These are phyloP conservation scores for Aspergillus fumigatus DNA, from an alignment of 2,329 filamentous ascomycete genomes.

Conservation along the genomic window DNA sequence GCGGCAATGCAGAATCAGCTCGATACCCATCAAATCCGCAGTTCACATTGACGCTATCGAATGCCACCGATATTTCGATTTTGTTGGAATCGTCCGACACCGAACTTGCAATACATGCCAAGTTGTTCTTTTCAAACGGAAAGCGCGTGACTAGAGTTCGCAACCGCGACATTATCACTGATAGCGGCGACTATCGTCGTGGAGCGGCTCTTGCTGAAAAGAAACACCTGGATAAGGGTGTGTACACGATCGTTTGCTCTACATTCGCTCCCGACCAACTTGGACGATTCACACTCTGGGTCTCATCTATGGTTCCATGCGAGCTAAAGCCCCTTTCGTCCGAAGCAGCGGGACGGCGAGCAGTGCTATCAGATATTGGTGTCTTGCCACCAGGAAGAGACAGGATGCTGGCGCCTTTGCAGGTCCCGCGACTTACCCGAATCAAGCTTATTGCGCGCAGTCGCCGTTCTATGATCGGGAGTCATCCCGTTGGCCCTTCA, in stretches of 20 bases:
- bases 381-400: conserved; percentile 52
- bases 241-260: conserved; percentile 84
- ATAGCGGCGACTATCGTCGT: conserved; percentile 84
- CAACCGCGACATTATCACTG: conserved; percentile 70
- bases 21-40: conserved; percentile 85
- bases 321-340: conserved; percentile 58
- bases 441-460: conserved; percentile 55
- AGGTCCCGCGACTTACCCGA: conserved; percentile 54
- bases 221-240: conserved; percentile 59
- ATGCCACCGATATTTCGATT: conserved; percentile 61
- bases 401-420: conserved; percentile 51
- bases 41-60: conserved; percentile 61
- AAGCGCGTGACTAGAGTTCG: conserved; percentile 64
- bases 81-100: conserved; percentile 64
- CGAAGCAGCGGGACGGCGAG: conserved; percentile 71
- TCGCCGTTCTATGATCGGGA: conserved; percentile 38
- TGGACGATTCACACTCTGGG: conserved; percentile 67
- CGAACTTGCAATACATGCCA: conserved; percentile 75
- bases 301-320: conserved; percentile 59
- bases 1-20: conserved; percentile 73
- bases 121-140: conserved; percentile 73
- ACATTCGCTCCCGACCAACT: conserved; percentile 80
- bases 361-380: conserved; percentile 43
- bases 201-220: conserved; percentile 69
- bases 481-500: conserved; percentile 36